Evolutionary conservation across 164 flowering plant genomes (phyloP), one percentile per base, ranked within the genome.

Genomic region (Aristolochia californica): DNA sequence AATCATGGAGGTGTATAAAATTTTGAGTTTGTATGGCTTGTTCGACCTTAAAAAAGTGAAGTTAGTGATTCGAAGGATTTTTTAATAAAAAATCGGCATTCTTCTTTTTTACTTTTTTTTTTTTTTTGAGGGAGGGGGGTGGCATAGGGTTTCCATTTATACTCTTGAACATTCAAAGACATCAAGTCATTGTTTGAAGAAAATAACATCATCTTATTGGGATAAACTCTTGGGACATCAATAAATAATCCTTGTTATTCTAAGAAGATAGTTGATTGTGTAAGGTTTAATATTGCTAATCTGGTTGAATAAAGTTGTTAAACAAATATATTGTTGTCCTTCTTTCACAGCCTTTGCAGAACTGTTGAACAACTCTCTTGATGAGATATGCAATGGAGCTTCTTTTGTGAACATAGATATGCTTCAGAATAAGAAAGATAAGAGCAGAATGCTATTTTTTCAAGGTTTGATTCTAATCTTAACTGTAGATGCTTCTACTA

Each of bases 321-420:
- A 4, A 2, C 50, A 30, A 4, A 47, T 53, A 22, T 59, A 13
- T 14, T 69, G 64, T 13, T 67, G 67, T n/a, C 7, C 5, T 48
- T 48, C 22, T n/a, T 21, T 14, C 9, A 10, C 85, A 94, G 99
- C 99, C 69, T 80, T 94, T 72, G 99, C 99, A 0, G 99, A 94
- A 71, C 95, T 94, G 55, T 58, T 94, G 72, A 97, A 94, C 74
- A 94, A 94, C 61, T 61, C 99, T n/a, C 70, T 94, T 72, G 99
- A 94, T 66, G 99, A 94, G 97, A 74, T 75, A 0, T 72, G 75
- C 75, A 70, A 75, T 80, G 97, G 99, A 62, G 99, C 93, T 67
- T 79, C 94, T 28, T 79, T 67, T 76, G 88, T 77, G 20, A 81
- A 83, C 34, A 21, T 93, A 23, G 95, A 89, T 66, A 74, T 81